These are phyloP conservation scores for Ceratocystis lukuohia DNA, from an alignment of 2,329 filamentous ascomycete genomes.

Conservation along the genomic window DNA sequence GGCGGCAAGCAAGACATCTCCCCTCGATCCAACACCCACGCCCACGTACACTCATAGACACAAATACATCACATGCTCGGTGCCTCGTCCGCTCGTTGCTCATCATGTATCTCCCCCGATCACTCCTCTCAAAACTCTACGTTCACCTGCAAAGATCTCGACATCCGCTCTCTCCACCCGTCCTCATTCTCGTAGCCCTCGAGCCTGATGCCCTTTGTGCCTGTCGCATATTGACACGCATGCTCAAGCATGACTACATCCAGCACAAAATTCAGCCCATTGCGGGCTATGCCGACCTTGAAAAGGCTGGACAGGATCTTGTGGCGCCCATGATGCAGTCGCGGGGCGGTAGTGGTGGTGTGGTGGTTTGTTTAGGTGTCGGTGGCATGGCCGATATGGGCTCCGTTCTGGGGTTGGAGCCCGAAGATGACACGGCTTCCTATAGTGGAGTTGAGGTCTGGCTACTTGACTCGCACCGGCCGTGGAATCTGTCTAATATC, in stretches of 20 bases:
- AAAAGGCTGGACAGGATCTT: slow-evolving; percentile 62
- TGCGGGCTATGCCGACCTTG: slow-evolving; percentile 79
- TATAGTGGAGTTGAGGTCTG: slow-evolving; percentile 86
- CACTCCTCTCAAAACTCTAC: slow-evolving; percentile 82
- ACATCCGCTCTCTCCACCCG: slow-evolving; percentile 80
- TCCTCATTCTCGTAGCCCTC: slow-evolving; percentile 82
- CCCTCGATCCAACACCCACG: background rate
- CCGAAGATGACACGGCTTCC: slow-evolving; percentile 50
- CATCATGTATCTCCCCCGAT: slow-evolving; percentile 86
- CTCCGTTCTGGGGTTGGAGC: slow-evolving; percentile 56
- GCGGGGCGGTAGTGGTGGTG: slow-evolving; percentile 70
- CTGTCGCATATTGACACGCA: slow-evolving; percentile 78
- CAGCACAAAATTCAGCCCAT: slow-evolving; percentile 95
- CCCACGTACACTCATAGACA: background rate
- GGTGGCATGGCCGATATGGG: slow-evolving; percentile 84
- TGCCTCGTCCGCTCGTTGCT: background rate
- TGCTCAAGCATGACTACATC: slow-evolving; percentile 97
- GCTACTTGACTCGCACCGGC: slow-evolving; percentile 80
- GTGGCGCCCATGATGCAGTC: slow-evolving; percentile 77
- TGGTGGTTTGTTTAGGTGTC: slow-evolving; percentile 84
- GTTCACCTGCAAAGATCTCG: slow-evolving; percentile 72
- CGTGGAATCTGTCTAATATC: slow-evolving; percentile 89
- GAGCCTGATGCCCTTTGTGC: slow-evolving; percentile 93
- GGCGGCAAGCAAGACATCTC: background rate
- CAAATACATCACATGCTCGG: background rate